Base-by-base conservation (phyloP, 2,329 filamentous ascomycete species). In the Ramichloridium luteum region DNA sequence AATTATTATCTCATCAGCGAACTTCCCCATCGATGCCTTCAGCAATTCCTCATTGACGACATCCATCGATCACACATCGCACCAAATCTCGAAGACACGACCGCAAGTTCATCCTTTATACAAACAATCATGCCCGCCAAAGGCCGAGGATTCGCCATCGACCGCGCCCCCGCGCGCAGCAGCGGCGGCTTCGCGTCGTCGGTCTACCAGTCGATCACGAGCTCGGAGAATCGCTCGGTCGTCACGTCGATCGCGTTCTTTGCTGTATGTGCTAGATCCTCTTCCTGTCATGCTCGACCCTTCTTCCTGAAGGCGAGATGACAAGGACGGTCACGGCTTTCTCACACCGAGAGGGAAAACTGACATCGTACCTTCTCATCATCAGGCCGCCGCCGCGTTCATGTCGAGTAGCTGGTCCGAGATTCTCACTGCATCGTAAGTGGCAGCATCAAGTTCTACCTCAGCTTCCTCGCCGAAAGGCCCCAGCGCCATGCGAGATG, bases 331-430 rank as follows among this genome's bases (percentile, higher is more conserved):
- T n/a, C n/a, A n/a, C n/a, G n/a, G n/a, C n/a, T n/a, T n/a, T n/a
- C n/a, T n/a, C n/a, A n/a, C n/a, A 20, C 22, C 28, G 13, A 25
- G 12, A 23, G 25, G 25, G 29, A 14, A 2, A 17, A 29, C 26
- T 35, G 28, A 38, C 20, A 23, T 23, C n/a, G n/a, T 23, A n/a
- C n/a, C n/a, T 22, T 23, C 16, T 9, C 13, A 25, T 25, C 9
- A 3, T 14, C 28, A 68, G 65, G 57, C 62, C 31, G 64, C 64
- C 36, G 64, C 69, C 22, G 57, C 64, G 5, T 69, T 70, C 46
- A 44, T 70, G 27, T 59, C 64, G 47, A 67, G 62, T 51, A 66
- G 61, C 54, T 68, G 62, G 62, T 60, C 58, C 41, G 65, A 69
- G 53, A 53, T 66, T 32, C 48, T 69, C 4, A 51, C 66, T 6